Conservation (phyloP, 139 green algal genomes). For the Limnomonas spitsbergensis region DNA sequence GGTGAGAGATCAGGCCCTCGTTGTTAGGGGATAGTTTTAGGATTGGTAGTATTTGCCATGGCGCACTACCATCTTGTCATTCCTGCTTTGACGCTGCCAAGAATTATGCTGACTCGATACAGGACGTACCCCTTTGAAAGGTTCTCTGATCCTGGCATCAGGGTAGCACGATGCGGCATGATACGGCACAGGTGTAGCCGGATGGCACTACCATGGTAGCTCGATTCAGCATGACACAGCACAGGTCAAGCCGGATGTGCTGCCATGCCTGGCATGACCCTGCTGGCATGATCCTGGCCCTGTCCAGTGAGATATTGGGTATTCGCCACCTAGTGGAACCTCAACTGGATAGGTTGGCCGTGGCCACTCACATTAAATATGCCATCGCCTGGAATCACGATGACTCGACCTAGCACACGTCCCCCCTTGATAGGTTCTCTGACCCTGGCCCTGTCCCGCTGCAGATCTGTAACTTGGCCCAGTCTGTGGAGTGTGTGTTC, state of each 20-base stretch:
- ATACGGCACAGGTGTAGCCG: neutral
- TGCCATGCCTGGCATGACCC: neutral
- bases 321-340: neutral
- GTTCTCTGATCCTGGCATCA: neutral
- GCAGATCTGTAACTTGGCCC: neutral
- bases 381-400: neutral
- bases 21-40: no score
- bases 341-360: neutral
- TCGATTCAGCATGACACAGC: neutral
- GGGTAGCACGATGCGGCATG: neutral
- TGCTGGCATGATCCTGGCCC: no score
- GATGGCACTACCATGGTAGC: neutral
- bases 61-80: neutral
- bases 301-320: neutral
- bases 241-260: neutral
- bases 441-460: no score
- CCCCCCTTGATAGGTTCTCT: no score
- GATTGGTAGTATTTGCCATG: no score
- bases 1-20: neutral
- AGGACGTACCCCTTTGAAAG: neutral
- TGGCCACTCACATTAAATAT: neutral
- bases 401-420: neutral
- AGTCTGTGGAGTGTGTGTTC: neutral
- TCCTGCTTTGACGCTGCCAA: neutral
- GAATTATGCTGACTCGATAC: neutral